phyloP scores from a whole-genome alignment of 2,329 filamentous ascomycete genomes.

The Zymoseptoria tritici region DNA sequence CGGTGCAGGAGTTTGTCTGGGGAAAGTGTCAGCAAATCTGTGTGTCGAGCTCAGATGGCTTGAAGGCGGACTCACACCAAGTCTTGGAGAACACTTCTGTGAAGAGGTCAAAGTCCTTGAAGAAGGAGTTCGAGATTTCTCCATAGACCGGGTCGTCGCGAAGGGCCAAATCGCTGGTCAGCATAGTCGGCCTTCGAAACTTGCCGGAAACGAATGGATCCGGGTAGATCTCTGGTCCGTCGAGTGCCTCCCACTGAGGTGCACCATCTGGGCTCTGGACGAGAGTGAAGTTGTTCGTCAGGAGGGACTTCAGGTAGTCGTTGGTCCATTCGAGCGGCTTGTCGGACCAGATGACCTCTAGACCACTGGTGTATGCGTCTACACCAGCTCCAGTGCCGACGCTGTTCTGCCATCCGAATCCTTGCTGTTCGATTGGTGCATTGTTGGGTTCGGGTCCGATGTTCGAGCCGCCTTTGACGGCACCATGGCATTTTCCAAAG shows the following conservation, averaged over 20 bases:
- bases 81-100: constrained; percentile 62
- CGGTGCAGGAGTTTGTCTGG: constrained; percentile 55
- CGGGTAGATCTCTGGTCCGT: constrained; percentile 58
- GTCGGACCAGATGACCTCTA: constrained; percentile 74
- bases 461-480: constrained; percentile 52
- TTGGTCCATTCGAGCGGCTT: constrained; percentile 71
- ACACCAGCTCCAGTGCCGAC: constrained; percentile 58
- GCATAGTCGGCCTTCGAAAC: constrained; percentile 67
- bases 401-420: constrained; percentile 64
- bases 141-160: constrained; percentile 65
- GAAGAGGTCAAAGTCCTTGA: constrained; percentile 61
- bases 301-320: constrained; percentile 66
- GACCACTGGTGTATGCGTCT: constrained; percentile 65
- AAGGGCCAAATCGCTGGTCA: constrained; percentile 67
- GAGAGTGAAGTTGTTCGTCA: constrained; percentile 71
- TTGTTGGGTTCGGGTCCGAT: constrained; percentile 63
- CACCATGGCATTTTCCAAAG: constrained; percentile 76
- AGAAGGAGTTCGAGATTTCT: constrained; percentile 68
- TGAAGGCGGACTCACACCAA: constrained; percentile 59
- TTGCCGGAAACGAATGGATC: constrained; percentile 62
- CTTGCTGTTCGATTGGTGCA: constrained; percentile 57
- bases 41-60: constrained; percentile 33
- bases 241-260: constrained; percentile 69
- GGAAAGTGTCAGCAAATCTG: constrained; percentile 56
- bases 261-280: constrained; percentile 68